Evolutionary conservation across 2,329 filamentous ascomycete genomes (phyloP).

Genomic region (Fusarium falciforme): DNA sequence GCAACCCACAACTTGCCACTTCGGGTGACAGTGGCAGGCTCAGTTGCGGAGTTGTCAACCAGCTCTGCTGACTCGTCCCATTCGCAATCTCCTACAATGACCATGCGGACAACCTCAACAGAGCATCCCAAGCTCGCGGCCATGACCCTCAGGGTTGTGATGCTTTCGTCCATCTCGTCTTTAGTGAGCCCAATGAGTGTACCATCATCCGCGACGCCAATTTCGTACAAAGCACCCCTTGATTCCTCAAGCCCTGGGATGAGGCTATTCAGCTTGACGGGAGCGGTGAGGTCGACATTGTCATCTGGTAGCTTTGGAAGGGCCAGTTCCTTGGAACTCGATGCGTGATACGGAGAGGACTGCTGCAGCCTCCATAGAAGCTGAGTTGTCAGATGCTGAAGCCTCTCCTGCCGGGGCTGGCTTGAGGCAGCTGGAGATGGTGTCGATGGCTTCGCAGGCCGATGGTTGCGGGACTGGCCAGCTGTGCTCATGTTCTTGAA

Average conservation of each 20-base stretch:
- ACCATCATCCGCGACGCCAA: constrained; percentile 95
- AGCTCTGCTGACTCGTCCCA: constrained; percentile 64
- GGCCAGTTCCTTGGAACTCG: constrained; percentile 78
- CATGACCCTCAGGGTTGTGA: constrained; percentile 88
- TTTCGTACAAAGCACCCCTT: constrained; percentile 92
- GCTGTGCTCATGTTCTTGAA: constrained; percentile 78
- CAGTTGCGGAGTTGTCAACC: constrained; percentile 41
- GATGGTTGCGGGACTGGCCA: constrained; percentile 22
- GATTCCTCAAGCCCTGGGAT: constrained; percentile 91
- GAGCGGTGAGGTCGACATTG: constrained; percentile 57
- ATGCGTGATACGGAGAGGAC: constrained; percentile 90
- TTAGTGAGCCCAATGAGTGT: constrained; percentile 87
- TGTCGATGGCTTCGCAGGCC: constrained; percentile 27
- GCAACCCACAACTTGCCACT: constrained; percentile 81
- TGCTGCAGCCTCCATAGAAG: constrained; percentile 95
- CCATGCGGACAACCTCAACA: constrained; percentile 83
- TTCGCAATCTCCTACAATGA: constrained; percentile 87
- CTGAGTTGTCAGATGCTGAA: constrained; percentile 94
- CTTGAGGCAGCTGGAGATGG: constrained; percentile 60
- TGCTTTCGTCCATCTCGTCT: constrained; percentile 92
- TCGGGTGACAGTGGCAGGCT: constrained; percentile 37
- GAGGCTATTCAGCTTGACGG: constrained; percentile 65
- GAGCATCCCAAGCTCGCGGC: constrained; percentile 90
- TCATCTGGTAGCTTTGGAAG: constrained; percentile 80
- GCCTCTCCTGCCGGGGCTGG: constrained; percentile 82